Conservation (phyloP, 805 yeast genomes). For the Nadsonia fulvescens region DNA sequence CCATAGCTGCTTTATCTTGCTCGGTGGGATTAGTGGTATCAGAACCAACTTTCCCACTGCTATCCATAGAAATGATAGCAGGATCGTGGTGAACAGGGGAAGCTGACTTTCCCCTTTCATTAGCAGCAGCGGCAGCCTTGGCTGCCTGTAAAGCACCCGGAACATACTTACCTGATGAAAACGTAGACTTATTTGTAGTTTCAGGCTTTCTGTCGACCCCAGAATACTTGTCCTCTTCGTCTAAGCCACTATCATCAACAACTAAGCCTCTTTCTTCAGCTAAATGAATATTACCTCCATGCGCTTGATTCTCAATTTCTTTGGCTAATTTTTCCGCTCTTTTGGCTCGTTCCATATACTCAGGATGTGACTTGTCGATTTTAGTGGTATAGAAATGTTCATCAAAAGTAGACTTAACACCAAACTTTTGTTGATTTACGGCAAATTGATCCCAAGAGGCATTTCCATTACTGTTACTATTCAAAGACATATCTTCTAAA, state of each 20-base stretch:
- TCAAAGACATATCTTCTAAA: constrained; percentile 26
- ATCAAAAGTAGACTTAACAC: constrained; percentile 67
- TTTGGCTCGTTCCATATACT: constrained; percentile 41
- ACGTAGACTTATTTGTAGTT: constrained; percentile 6
- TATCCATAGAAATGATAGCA: constrained; percentile 31
- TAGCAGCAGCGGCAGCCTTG: constrained; percentile 1
- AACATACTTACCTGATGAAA: constrained; percentile 3
- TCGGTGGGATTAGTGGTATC: too few species aligned
- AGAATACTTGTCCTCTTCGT: constrained; percentile 91
- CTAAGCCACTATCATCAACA: constrained; percentile 71
- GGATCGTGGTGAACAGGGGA: constrained; percentile 35
- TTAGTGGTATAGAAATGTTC: constrained; percentile 79
- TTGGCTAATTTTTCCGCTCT: constrained; percentile 65
- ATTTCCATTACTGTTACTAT: constrained; percentile 8
- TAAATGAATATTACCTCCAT: constrained; percentile 54
- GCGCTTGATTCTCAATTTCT: constrained; percentile 57
- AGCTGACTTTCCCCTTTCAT: constrained; percentile 7
- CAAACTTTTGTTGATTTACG: constrained; percentile 77
- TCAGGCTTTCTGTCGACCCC: constrained; percentile 80
- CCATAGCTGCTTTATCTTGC: constrained; percentile 4
- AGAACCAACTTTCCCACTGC: constrained; percentile 24
- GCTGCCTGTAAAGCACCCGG: constrained; percentile 4
- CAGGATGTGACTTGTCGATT: constrained; percentile 52
- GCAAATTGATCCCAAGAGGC: constrained; percentile 84
- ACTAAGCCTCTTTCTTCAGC: constrained; percentile 79